phyloP scores from a whole-genome alignment of 2,329 filamentous ascomycete genomes.

The Colletotrichum tabaci region DNA sequence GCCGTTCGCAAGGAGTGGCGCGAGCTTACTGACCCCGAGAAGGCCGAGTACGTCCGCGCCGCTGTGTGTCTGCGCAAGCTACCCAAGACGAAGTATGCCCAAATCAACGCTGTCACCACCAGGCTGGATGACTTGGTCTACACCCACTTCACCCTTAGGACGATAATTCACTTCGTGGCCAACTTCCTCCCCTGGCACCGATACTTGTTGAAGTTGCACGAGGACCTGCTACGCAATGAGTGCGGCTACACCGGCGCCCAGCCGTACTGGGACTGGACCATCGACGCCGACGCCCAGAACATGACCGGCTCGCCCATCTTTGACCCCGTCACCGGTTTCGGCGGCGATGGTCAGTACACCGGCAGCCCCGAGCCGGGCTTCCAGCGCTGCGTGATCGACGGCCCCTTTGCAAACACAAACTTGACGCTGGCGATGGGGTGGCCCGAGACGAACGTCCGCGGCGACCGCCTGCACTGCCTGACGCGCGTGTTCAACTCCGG shows the following conservation, averaged over 20 bases:
- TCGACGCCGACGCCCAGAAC: slow-evolving; percentile 43
- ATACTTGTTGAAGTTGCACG: slow-evolving; percentile 50
- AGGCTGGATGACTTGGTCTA: slow-evolving; percentile 43
- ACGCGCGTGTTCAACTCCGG: slow-evolving; percentile 44
- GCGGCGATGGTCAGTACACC: slow-evolving; percentile 46
- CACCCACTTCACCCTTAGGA: slow-evolving; percentile 42
- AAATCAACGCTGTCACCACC: slow-evolving; percentile 39
- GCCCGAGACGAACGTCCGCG: slow-evolving; percentile 39
- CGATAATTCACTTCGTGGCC: slow-evolving; percentile 44
- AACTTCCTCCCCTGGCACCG: slow-evolving; percentile 56
- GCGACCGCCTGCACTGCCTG: slow-evolving; percentile 43
- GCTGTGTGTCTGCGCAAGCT: slow-evolving; percentile 41
- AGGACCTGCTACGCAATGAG: slow-evolving; percentile 48
- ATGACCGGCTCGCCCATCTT: slow-evolving; percentile 50
- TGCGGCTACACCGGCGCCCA: slow-evolving; percentile 52
- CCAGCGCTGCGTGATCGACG: slow-evolving; percentile 45
- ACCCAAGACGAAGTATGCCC: slow-evolving; percentile 39
- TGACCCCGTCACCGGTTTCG: slow-evolving; percentile 51
- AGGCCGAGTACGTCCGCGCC: slow-evolving; percentile 43
- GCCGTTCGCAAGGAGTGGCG: slow-evolving; percentile 44
- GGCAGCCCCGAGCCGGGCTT: slow-evolving; percentile 37
- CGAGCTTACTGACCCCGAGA: slow-evolving; percentile 41
- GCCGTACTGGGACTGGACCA: slow-evolving; percentile 52
- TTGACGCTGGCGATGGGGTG: slow-evolving; percentile 43
- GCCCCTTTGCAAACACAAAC: slow-evolving; percentile 45